A percentile compares a stretch with the other conserved stretches of the same genome.
These are phyloP conservation scores for Aphanomyces stellatus DNA, from an alignment of 352 stramenopile genomes.

Conservation along the genomic window DNA sequence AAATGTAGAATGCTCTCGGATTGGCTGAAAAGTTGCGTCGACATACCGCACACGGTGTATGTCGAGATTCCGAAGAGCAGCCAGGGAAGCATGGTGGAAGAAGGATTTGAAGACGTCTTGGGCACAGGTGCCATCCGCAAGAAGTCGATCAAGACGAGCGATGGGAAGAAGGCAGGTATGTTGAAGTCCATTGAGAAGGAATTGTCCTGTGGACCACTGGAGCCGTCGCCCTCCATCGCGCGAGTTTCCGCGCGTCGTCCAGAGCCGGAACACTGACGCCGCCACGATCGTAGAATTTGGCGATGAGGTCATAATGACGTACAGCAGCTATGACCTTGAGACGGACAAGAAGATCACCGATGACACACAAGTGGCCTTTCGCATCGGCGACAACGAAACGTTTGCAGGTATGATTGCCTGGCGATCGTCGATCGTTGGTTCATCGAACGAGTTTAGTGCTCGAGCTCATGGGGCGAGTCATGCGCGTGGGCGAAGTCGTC, in stretches of 20 bases:
- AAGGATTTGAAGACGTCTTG: conserved; percentile 65
- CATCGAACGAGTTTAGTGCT: conserved; percentile 30
- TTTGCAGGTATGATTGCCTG: conserved; percentile 43
- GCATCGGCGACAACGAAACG: conserved; percentile 71
- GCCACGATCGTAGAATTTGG: conserved; percentile 47
- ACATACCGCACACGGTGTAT: neutral
- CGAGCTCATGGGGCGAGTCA: conserved; percentile 69
- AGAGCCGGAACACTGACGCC: neutral
- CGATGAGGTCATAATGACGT: conserved; percentile 66
- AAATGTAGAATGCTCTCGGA: neutral
- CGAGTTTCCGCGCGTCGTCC: no score
- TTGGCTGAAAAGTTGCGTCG: neutral
- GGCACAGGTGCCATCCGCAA: conserved; percentile 74
- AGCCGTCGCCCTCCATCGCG: no score
- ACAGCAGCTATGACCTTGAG: conserved; percentile 47
- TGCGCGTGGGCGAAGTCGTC: conserved; percentile 59
- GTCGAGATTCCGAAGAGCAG: neutral
- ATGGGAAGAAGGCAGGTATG: conserved; percentile 57
- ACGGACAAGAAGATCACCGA: conserved; percentile 31
- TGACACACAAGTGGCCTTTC: conserved; percentile 58
- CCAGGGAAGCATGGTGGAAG: conserved; percentile 9
- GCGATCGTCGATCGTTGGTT: neutral
- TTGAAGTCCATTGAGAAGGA: neutral
- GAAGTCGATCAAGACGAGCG: conserved; percentile 45
- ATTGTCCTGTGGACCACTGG: neutral